Percentiles rank a stretch among this genome's conserved stretches.
These are phyloP conservation scores for Geotrichum histeridarum DNA, from an alignment of 1,139 yeast genomes.

Conservation along the genomic window DNA sequence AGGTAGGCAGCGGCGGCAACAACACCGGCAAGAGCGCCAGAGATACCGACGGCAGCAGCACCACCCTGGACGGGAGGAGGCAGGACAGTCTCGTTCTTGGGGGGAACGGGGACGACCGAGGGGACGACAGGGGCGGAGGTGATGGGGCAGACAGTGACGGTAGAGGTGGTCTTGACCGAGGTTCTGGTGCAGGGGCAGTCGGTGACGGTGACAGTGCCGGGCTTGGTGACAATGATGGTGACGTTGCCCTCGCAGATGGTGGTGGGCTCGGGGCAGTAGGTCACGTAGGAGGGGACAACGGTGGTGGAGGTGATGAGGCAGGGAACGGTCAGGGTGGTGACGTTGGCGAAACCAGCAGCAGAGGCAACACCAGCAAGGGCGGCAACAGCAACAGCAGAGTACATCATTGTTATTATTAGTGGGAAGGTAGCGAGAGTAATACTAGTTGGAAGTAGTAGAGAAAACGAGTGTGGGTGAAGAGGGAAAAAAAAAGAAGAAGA, in stretches of 20 bases:
- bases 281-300: slow-evolving; percentile 38
- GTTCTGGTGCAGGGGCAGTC: slow-evolving; percentile 54
- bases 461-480: neutral
- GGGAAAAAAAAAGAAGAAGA: neutral
- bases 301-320: slow-evolving; percentile 29
- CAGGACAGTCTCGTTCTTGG: slow-evolving; percentile 16
- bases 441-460: neutral
- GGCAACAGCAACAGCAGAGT: slow-evolving; percentile 27
- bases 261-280: slow-evolving; percentile 44
- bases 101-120: slow-evolving; percentile 17
- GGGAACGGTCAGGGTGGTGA: slow-evolving; percentile 29
- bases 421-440: neutral
- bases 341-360: slow-evolving; percentile 25
- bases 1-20: slow-evolving; percentile 39
- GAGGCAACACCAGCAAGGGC: slow-evolving; percentile 24
- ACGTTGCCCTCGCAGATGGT: slow-evolving; percentile 37
- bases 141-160: slow-evolving; percentile 41
- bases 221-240: slow-evolving; percentile 41
- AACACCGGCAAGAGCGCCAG: slow-evolving; percentile 38
- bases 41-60: slow-evolving; percentile 30
- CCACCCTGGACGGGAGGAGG: slow-evolving; percentile 21
- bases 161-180: slow-evolving; percentile 42
- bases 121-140: slow-evolving; percentile 29
- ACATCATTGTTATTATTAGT: slow-evolving; percentile 33
- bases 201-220: slow-evolving; percentile 43